Evolutionary conservation across 257 asterid genomes (phyloP).

Genomic region (Knoxia roxburghii): DNA sequence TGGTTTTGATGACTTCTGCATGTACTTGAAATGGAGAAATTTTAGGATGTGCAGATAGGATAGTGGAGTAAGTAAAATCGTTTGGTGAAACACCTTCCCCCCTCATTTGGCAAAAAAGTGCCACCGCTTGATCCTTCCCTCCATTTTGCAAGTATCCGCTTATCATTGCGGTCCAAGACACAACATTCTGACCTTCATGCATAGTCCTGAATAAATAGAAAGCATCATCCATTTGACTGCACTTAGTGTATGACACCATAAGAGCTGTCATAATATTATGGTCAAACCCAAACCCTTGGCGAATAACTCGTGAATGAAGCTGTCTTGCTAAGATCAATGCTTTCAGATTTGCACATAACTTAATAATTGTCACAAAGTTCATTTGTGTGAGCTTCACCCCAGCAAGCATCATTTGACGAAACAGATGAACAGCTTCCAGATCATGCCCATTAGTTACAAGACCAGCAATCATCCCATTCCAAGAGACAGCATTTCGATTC

Average conservation of each 20-base stretch:
- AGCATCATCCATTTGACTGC: constrained; percentile 64
- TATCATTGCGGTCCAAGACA: constrained; percentile 88
- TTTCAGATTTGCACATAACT: constrained; percentile 62
- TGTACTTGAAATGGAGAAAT: constrained; percentile 61
- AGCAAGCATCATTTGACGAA: constrained; percentile 57
- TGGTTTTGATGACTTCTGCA: constrained; percentile 64
- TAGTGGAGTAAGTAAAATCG: constrained; percentile 73
- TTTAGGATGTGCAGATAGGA: constrained; percentile 55
- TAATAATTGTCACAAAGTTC: constrained; percentile 49
- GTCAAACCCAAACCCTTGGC: constrained; percentile 45
- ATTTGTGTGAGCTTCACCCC: constrained; percentile 50
- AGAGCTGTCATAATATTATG: constrained; percentile 57
- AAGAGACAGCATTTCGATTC: constrained; percentile 56
- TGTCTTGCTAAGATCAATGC: constrained; percentile 57
- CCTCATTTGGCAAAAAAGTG: constrained; percentile 65
- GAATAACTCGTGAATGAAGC: constrained; percentile 56
- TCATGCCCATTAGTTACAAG: constrained; percentile 58
- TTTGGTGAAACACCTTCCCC: constrained; percentile 57
- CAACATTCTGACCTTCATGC: constrained; percentile 50
- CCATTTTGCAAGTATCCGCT: constrained; percentile 71
- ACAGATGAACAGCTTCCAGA: constrained; percentile 56
- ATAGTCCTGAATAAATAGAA: constrained; percentile 44
- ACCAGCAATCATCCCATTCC: constrained; percentile 94
- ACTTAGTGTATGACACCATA: constrained; percentile 71
- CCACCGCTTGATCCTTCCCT: constrained; percentile 40